Evolutionary conservation across 2,329 filamentous ascomycete species (phyloP).

Genomic region (Neopestalotiopsis sp.): DNA sequence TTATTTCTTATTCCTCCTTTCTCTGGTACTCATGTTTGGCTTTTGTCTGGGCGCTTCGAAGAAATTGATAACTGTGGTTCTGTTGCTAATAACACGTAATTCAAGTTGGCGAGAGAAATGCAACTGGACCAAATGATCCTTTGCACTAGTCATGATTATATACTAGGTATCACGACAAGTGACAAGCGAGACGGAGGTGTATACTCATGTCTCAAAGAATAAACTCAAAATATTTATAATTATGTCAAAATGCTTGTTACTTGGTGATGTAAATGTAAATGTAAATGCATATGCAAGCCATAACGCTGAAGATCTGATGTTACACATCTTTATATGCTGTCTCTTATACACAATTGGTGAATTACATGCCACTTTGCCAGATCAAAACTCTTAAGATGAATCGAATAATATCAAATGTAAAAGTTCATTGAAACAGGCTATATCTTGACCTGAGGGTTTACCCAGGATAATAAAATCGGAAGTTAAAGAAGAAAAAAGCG

Average conservation of each 20-base stretch:
- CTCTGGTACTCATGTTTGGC: neutral
- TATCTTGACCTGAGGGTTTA: neutral
- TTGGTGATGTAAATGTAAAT: too few relatives aligned
- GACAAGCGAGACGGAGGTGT: neutral
- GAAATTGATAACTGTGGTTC: slow-evolving; percentile 20
- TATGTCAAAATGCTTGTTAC: neutral
- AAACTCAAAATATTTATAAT: neutral
- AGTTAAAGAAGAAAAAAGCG: neutral
- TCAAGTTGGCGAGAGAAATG: slow-evolving; percentile 63
- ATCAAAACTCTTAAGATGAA: too few relatives aligned
- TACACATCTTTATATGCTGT: neutral
- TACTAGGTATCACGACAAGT: neutral
- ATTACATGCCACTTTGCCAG: too few relatives aligned
- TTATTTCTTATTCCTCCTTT: slow-evolving; percentile 22
- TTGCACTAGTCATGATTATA: slow-evolving; percentile 34
- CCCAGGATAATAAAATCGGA: neutral
- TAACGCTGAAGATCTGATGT: neutral
- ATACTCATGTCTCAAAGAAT: neutral
- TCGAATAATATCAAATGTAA: too few relatives aligned
- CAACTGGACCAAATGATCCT: slow-evolving; percentile 50
- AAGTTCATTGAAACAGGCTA: neutral
- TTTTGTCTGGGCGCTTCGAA: too few relatives aligned
- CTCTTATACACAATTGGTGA: too few relatives aligned
- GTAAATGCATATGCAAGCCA: neutral
- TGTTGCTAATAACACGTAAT: slow-evolving; percentile 25